Base-by-base conservation (phyloP, 2,329 filamentous ascomycete genomes). In the Diplocarpon rosae region DNA sequence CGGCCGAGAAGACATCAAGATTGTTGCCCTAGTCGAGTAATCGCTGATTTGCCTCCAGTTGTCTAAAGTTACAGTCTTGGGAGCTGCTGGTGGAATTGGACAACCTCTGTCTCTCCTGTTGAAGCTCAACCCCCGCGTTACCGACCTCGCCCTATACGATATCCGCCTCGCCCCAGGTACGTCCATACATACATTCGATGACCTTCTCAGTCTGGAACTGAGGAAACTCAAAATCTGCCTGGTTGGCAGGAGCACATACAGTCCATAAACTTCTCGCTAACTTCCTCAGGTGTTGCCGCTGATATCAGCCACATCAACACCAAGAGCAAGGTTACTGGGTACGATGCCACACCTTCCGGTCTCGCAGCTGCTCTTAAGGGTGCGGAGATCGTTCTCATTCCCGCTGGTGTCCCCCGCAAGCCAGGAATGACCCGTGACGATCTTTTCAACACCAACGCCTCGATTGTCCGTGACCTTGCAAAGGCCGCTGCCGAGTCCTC, bases 361-460 rank as follows among this genome's bases (percentile, higher is more conserved):
- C 83, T 96, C 52, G 76, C 77, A 60, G 76, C 75, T 55, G 83
- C 82, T 63, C 79, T 98, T 67, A 84, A 85, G 72, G 89, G 78
- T 65, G 74, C 88, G 63, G 88, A 96, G 70, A 81, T 98, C 60
- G 86, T 98, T 63, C 80, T 98, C 65, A 96, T 98, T 69, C 92
- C 92, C 63, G 92, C 92, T 63, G 92, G 92, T 76, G 90, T 98
- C 57, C 92, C 92, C 65, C 88, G 92, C 73, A 62, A 63, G 80
- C 92, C 92, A 67, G 92, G 92, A 72, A 98, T 98, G 92, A 94
- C 85, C 72, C 89, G 92, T 76, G 92, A 98, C 71, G 90, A 98
- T 68, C 83, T 98, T 55, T 98, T 98, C 88, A 96, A 96, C 82
- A 98, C 90, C 78, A 98, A 98, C 71, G 92, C 92, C 69, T 94